Evolutionary conservation across 352 stramenopile genomes (phyloP).

Genomic region (Pythium brassicae): DNA sequence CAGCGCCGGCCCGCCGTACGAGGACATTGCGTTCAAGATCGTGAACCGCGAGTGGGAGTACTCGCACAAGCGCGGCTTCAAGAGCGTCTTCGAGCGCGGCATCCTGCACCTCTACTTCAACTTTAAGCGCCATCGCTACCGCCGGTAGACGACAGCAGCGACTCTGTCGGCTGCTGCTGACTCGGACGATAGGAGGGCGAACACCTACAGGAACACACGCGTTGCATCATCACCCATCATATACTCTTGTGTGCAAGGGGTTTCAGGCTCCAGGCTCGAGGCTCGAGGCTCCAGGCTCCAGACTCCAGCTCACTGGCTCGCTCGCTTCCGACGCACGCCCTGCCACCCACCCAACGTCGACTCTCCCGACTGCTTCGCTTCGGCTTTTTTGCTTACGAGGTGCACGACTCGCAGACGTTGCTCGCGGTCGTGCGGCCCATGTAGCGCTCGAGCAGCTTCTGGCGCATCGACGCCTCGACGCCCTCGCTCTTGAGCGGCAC

Average conservation of each 20-base stretch:
- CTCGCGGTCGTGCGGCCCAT: slow-evolving; percentile 20
- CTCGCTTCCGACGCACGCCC: too few species aligned
- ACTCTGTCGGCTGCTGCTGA: too few species aligned
- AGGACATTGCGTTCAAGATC: slow-evolving; percentile 99
- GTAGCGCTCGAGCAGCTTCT: slow-evolving; percentile 56
- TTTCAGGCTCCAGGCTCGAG: too few species aligned
- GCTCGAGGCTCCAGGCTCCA: too few species aligned
- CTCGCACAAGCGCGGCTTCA: slow-evolving; percentile 96
- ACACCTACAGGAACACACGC: too few species aligned
- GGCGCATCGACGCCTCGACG: slow-evolving; percentile 64
- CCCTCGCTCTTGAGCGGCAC: slow-evolving; percentile 91
- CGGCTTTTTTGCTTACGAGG: too few species aligned
- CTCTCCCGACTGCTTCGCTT: too few species aligned
- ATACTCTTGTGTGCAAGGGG: too few species aligned
- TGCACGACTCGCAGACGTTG: slow-evolving; percentile 11
- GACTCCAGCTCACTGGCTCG: too few species aligned
- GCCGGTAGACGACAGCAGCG: slow-evolving; percentile 56
- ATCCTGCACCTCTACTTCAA: slow-evolving; percentile 99
- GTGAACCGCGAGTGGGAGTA: slow-evolving; percentile 99
- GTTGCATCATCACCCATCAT: too few species aligned
- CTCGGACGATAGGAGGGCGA: too few species aligned
- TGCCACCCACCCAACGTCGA: too few species aligned
- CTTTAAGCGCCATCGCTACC: slow-evolving; percentile 98
- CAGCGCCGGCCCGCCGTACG: slow-evolving; percentile 96
- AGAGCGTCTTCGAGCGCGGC: slow-evolving; percentile 97